Conservation (phyloP, 2,329 filamentous ascomycete species). For the Harringtonia lauricola region DNA sequence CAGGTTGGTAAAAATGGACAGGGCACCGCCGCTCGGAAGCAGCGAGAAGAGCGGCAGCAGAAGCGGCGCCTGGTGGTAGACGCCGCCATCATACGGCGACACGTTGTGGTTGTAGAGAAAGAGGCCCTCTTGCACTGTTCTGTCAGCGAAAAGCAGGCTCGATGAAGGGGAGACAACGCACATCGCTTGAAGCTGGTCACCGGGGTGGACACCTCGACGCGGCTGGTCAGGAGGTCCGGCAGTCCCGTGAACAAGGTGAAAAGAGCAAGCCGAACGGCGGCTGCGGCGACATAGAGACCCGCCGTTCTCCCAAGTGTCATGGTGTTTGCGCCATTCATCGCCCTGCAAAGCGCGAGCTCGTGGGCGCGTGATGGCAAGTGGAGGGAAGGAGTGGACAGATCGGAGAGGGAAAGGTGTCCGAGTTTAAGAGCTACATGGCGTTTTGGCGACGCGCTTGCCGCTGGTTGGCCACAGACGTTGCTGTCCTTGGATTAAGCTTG, state of each 20-base stretch:
- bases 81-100: conserved; percentile 92
- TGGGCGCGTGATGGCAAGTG: neutral
- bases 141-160: neutral
- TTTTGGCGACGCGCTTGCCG: neutral
- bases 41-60: conserved; percentile 86
- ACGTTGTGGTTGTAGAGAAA: conserved; percentile 96
- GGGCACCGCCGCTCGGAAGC: conserved; percentile 56
- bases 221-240: conserved; percentile 73
- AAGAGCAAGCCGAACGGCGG: conserved; percentile 67
- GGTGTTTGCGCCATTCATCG: conserved; percentile 12
- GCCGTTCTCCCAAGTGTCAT: conserved; percentile 33
- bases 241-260: conserved; percentile 73
- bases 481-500: neutral
- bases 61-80: conserved; percentile 71
- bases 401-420: neutral
- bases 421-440: no score
- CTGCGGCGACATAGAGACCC: conserved; percentile 64
- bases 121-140: conserved; percentile 80
- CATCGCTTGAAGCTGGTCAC: conserved; percentile 96
- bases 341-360: conserved; percentile 1
- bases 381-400: neutral
- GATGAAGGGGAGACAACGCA: conserved; percentile 30
- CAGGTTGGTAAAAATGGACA: conserved; percentile 64
- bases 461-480: neutral
- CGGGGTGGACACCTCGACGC: conserved; percentile 93